A percentile compares a stretch with the other conserved stretches of the same genome.
These are phyloP conservation scores for Monosporascus sp. DNA, from an alignment of 2,329 filamentous ascomycete species.

Conservation along the genomic window DNA sequence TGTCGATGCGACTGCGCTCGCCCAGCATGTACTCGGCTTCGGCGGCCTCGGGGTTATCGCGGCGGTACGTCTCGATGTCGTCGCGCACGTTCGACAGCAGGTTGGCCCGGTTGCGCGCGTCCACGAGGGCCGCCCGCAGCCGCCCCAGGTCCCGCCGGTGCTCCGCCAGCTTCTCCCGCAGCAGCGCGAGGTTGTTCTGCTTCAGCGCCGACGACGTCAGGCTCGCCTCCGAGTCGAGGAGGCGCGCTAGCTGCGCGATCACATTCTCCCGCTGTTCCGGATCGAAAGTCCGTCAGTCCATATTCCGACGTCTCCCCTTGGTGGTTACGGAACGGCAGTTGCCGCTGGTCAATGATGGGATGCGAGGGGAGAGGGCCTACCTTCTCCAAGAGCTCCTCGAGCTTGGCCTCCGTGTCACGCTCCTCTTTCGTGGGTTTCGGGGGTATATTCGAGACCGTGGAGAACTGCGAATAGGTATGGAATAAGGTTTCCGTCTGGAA, in stretches of 20 bases:
- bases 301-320: no score
- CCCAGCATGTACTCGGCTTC: conserved; percentile 98
- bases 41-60: conserved; percentile 71
- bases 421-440: conserved; percentile 84
- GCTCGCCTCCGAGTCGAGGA: conserved; percentile 87
- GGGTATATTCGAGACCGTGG: conserved; percentile 71
- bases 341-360: conserved; percentile 1
- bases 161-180: conserved; percentile 83
- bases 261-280: conserved; percentile 67
- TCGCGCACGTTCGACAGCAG: conserved; percentile 84
- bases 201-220: conserved; percentile 90
- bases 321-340: no score
- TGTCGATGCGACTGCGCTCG: conserved; percentile 79
- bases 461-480: conserved; percentile 87
- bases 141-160: conserved; percentile 79
- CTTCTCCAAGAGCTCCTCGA: conserved; percentile 80
- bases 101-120: conserved; percentile 82
- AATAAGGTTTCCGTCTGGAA: conserved; percentile 75
- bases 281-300: conserved; percentile 7
- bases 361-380: conserved; percentile 36
- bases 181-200: conserved; percentile 88
- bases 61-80: conserved; percentile 86
- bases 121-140: conserved; percentile 65
- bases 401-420: conserved; percentile 67
- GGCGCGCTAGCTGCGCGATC: conserved; percentile 75